Evolutionary conservation across 805 yeast species (phyloP), one percentile per base, ranked within the genome.

Genomic region (Cyberlindnera americana): DNA sequence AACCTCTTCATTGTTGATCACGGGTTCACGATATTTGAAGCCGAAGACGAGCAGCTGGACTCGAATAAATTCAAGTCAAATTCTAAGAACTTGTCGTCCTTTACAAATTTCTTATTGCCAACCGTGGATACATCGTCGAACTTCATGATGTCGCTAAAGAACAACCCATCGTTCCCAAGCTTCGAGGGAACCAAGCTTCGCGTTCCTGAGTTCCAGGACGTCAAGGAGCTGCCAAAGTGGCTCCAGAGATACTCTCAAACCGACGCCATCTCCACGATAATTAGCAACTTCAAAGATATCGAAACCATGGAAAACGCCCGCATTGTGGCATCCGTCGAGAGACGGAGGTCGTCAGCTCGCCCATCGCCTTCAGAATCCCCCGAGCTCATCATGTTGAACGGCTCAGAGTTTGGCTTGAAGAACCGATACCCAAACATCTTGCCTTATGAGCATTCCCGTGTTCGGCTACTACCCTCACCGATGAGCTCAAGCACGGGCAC

Each of bases 401-500:
- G 91, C 3, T 76, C 84, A 23, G 93, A 85, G 57, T 72, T 75
- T 27, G 87, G 90, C 17, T 63, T 72, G 45, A 86, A 85, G 56
- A 86, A 87, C 60, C 62, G 95, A 44, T 87, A 87, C 65, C 80
- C 82, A 50, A 90, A 87, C 57, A 82, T 87, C 26, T 75, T 82
- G 44, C 85, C 93, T 4, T 87, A 75, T 61, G 90, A 83, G 50
- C 58, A 53, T 23, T 53, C 58, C 79, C 28, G 77, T 83, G 57
- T 53, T 9, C 47, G 37, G 24, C 25, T 53, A 4, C 30, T 48
- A 2, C 62, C 64, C 19, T 65, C 71, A 1, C 71, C 72, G 27
- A 45, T 54, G 33, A 37, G 48, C 4, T 35, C 59, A n/a, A n/a
- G n/a, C n/a, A n/a, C n/a, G n/a, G n/a, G n/a, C n/a, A n/a, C n/a